These are phyloP conservation scores for Dissophora globulifera DNA, from an alignment of 192 early-diverging fungal species.

Conservation along the genomic window DNA sequence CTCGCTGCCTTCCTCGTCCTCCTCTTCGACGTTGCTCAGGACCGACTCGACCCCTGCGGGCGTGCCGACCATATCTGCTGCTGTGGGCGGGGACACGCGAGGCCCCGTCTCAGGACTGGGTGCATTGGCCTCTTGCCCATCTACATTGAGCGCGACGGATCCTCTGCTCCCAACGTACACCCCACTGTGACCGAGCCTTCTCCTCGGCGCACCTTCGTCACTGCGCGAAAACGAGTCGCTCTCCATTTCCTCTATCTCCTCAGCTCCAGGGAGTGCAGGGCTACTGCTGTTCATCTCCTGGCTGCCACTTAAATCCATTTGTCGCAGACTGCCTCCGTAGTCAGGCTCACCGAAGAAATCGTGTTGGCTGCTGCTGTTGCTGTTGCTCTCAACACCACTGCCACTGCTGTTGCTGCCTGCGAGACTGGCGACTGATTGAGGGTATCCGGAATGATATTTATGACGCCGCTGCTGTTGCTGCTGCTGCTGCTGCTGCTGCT, in stretches of 20 bases:
- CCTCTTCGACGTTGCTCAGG: slow-evolving; percentile 30
- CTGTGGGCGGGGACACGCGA: not conserved
- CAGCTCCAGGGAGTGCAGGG: not conserved
- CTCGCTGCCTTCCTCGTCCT: slow-evolving; percentile 20
- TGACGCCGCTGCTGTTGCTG: slow-evolving; percentile 17
- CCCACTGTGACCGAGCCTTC: no score
- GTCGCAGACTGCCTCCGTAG: not conserved
- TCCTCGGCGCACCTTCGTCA: no score
- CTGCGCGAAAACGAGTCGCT: not conserved
- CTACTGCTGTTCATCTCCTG: not conserved
- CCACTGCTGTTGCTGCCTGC: slow-evolving; percentile 6
- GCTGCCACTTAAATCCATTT: slow-evolving; percentile 2
- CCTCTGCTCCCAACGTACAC: no score
- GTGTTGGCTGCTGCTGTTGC: slow-evolving; percentile 30
- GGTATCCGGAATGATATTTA: slow-evolving; percentile 33
- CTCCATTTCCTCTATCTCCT: slow-evolving; percentile 2
- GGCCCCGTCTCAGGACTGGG: not conserved
- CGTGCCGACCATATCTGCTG: not conserved
- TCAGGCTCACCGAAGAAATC: slow-evolving; percentile 10
- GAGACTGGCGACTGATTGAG: slow-evolving; percentile 25
- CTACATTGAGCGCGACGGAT: not conserved
- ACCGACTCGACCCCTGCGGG: not conserved
- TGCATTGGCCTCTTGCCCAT: not conserved
- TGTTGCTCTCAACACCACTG: slow-evolving; percentile 27
- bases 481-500: slow-evolving; percentile 10